phyloP scores from a whole-genome alignment of 257 asterid genomes.

The Nicotiana attenuata region DNA sequence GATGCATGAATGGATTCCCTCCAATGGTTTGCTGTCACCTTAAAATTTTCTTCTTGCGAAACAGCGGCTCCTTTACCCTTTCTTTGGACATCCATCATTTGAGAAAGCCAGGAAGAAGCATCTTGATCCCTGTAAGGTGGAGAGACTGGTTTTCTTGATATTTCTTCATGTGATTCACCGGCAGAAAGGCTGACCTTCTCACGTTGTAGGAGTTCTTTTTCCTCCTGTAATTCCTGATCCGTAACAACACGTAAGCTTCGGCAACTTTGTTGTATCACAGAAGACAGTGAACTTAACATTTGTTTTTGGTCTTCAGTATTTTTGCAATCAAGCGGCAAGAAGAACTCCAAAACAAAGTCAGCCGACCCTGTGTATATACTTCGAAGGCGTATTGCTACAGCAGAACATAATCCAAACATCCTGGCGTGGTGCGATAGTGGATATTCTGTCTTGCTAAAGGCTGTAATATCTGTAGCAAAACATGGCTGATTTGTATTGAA shows the following conservation, averaged over 20 bases:
- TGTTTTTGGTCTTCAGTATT: slow-evolving; percentile 43
- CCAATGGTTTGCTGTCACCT: slow-evolving; percentile 36
- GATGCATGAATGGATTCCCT: slow-evolving; percentile 21
- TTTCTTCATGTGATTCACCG: slow-evolving; percentile 19
- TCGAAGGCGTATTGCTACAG: slow-evolving; percentile 76
- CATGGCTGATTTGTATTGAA: slow-evolving; percentile 70
- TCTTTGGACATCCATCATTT: slow-evolving; percentile 35
- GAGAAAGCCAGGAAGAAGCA: slow-evolving; percentile 41
- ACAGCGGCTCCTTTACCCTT: slow-evolving; percentile 45
- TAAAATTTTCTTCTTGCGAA: slow-evolving; percentile 43
- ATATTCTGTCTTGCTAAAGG: slow-evolving; percentile 63
- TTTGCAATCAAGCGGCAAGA: slow-evolving; percentile 61
- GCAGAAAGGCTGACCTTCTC: slow-evolving; percentile 18
- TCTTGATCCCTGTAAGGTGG: slow-evolving; percentile 22
- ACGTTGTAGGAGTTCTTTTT: slow-evolving; percentile 21
- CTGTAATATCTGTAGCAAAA: slow-evolving; percentile 55
- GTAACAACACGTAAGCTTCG: slow-evolving; percentile 55
- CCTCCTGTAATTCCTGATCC: slow-evolving; percentile 51
- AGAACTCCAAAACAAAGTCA: slow-evolving; percentile 76
- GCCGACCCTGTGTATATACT: slow-evolving; percentile 49
- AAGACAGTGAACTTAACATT: slow-evolving; percentile 56
- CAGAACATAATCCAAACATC: slow-evolving; percentile 42
- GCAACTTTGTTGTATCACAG: slow-evolving; percentile 50
- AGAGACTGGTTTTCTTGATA: slow-evolving; percentile 14
- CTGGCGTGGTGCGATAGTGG: slow-evolving; percentile 75